Evolutionary conservation across 352 stramenopile species (phyloP).

Genomic region (Phytophthora ramorum): DNA sequence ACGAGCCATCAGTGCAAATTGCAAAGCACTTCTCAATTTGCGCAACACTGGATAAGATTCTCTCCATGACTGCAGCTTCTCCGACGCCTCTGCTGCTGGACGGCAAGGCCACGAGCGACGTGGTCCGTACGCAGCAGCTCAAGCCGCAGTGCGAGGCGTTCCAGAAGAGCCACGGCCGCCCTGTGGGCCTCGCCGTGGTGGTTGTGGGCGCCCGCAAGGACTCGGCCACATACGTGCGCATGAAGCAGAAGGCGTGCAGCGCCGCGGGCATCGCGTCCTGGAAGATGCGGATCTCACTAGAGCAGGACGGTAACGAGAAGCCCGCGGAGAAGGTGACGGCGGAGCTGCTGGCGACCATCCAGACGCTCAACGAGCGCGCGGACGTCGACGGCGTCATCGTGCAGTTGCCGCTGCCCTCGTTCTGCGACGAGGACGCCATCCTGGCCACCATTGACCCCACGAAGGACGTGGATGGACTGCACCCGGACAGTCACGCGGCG

Average conservation of each 20-base stretch:
- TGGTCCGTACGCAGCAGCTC: slow-evolving; percentile 86
- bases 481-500: slow-evolving; percentile 96
- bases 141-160: slow-evolving; percentile 73
- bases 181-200: slow-evolving; percentile 97
- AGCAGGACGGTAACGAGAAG: slow-evolving; percentile 19
- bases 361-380: slow-evolving; percentile 65
- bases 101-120: slow-evolving; percentile 89
- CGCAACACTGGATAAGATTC: slow-evolving; percentile 12
- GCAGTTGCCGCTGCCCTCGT: slow-evolving; percentile 91
- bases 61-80: background rate
- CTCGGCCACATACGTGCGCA: slow-evolving; percentile 98
- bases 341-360: slow-evolving; percentile 62
- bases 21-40: slow-evolving; percentile 36
- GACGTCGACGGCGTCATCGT: slow-evolving; percentile 90
- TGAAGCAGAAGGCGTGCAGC: slow-evolving; percentile 98
- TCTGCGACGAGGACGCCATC: slow-evolving; percentile 95
- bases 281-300: slow-evolving; percentile 66
- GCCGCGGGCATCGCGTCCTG: slow-evolving; percentile 94
- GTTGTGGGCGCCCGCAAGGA: slow-evolving; percentile 96
- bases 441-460: slow-evolving; percentile 89
- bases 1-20: background rate
- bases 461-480: slow-evolving; percentile 99
- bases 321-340: slow-evolving; percentile 17
- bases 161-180: slow-evolving; percentile 46
- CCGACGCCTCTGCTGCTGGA: slow-evolving; percentile 47